Evolutionary conservation across 1,284 basidiomycete genomes (phyloP).

Genomic region (Anthracocystis panici-leucophaei): DNA sequence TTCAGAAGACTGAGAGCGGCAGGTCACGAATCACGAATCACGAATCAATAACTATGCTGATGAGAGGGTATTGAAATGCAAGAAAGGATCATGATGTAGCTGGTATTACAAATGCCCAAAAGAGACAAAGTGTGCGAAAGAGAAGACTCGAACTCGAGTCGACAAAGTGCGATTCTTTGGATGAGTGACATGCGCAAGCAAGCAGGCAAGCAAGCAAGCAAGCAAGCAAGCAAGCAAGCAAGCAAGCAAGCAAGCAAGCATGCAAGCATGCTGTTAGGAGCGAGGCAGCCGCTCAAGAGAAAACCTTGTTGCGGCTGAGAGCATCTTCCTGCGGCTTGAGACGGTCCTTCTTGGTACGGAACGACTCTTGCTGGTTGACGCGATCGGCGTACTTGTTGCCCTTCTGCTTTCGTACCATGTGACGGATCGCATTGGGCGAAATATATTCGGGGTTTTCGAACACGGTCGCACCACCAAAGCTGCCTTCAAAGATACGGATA

Average conservation of each 20-base stretch:
- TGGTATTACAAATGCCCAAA: constrained; percentile 27
- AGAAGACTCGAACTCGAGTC: not conserved
- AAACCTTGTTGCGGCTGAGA: constrained; percentile 87
- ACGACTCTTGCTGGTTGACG: constrained; percentile 82
- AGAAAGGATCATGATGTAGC: constrained; percentile 2
- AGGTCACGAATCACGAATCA: not conserved
- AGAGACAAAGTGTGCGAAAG: not conserved
- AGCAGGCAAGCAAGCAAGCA: too few relatives aligned
- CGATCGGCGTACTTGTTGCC: constrained; percentile 84
- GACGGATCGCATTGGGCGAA: constrained; percentile 85
- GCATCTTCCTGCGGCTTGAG: constrained; percentile 81
- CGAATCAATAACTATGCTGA: constrained; percentile 7
- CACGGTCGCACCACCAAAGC: constrained; percentile 84
- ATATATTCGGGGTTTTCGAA: constrained; percentile 97
- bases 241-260: too few relatives aligned
- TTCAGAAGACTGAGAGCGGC: not conserved
- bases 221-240: too few relatives aligned
- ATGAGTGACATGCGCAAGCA: not conserved
- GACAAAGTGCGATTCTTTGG: not conserved
- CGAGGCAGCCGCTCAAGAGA: constrained; percentile 74
- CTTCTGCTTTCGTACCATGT: constrained; percentile 78
- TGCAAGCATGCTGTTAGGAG: not conserved
- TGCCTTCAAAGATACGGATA: constrained; percentile 96
- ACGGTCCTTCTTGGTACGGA: constrained; percentile 77
- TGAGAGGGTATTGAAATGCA: constrained; percentile 17